Base-by-base conservation (phyloP, 2,329 filamentous ascomycete genomes). In the Colletotrichum trifolii region DNA sequence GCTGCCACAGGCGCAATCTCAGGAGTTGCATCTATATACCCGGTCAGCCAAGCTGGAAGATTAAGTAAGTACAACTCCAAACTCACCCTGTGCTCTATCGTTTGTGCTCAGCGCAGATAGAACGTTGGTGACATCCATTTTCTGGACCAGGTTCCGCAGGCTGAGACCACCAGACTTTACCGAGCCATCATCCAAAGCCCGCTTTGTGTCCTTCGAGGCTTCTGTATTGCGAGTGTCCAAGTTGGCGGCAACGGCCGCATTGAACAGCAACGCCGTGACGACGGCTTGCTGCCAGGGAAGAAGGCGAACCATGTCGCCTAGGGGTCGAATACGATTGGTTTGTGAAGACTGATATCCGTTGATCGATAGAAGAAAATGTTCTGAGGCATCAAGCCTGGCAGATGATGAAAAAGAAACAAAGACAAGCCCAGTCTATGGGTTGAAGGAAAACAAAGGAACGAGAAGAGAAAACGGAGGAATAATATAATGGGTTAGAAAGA, bases 341-440 rank as follows among this genome's bases (percentile, higher is more conserved):
- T 25, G 5, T 15, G 11, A 38, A 35, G n/a, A n/a, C 38, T 42
- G 35, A 33, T 17, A 38, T 10, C 36, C 15, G 17, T 9, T 40
- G 35, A 58, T 17, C 5, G 12, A 36, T 13, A 25, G 34, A 34
- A 17, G 2, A 5, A 34, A 3, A 8, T 8, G 35, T 25, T 62
- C 62, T 65, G 58, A 15, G 58, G 53, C 58, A 42, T 65, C 58
- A 56, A 65, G 62, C 58, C 62, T 39, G 8, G 25, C 62, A 62
- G 57, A 56, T 25, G 25, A 42, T 38, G 15, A 42, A 17, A 15
- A 35, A n/a, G 50, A 33, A 65, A 52, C 11, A 42, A 53, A 42
- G 35, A 39, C n/a, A 50, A 56, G 52, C 17, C 62, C 52, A 65
- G 46, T 7, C 46, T 36, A 50, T 43, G 56, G 58, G 39, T 47